Evolutionary conservation across 2,329 filamentous ascomycete species (phyloP).

Genomic region (Colletotrichum gigasporum): DNA sequence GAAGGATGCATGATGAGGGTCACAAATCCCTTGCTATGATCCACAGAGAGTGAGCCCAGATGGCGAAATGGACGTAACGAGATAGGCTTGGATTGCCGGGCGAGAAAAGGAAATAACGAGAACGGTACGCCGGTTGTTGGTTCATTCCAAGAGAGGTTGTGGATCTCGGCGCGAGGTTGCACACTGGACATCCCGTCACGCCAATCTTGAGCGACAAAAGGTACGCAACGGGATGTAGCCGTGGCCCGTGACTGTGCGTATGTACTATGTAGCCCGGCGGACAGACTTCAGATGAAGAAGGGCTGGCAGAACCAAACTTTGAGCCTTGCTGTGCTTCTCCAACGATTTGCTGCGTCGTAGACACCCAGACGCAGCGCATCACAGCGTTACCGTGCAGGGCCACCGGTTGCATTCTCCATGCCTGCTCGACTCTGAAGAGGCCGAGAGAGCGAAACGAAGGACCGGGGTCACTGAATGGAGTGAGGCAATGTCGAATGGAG

Average conservation of each 20-base stretch:
- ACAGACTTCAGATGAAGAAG: constrained; percentile 11
- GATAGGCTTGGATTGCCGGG: constrained; percentile 28
- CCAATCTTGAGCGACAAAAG: constrained; percentile 4
- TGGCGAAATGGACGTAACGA: constrained; percentile 21
- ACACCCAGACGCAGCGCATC: background rate
- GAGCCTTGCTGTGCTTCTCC: background rate
- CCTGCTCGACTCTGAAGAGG: background rate
- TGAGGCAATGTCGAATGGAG: constrained; percentile 7
- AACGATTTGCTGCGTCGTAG: too few relatives aligned
- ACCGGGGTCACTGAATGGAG: background rate
- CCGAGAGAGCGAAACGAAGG: background rate
- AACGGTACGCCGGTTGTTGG: constrained; percentile 24
- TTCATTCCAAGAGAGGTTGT: constrained; percentile 28
- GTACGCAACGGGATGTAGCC: background rate
- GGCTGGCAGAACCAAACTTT: background rate
- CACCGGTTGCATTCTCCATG: background rate
- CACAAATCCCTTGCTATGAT: constrained; percentile 4
- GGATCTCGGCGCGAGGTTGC: constrained; percentile 32
- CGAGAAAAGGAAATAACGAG: constrained; percentile 26
- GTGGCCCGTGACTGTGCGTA: background rate
- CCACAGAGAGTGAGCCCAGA: constrained; percentile 23
- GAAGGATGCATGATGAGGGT: constrained; percentile 25
- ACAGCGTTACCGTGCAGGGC: background rate
- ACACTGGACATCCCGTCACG: constrained; percentile 6
- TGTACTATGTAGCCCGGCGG: background rate